These are phyloP conservation scores for Lachancea thermotolerans DNA, from an alignment of 805 yeast genomes.

Conservation along the genomic window DNA sequence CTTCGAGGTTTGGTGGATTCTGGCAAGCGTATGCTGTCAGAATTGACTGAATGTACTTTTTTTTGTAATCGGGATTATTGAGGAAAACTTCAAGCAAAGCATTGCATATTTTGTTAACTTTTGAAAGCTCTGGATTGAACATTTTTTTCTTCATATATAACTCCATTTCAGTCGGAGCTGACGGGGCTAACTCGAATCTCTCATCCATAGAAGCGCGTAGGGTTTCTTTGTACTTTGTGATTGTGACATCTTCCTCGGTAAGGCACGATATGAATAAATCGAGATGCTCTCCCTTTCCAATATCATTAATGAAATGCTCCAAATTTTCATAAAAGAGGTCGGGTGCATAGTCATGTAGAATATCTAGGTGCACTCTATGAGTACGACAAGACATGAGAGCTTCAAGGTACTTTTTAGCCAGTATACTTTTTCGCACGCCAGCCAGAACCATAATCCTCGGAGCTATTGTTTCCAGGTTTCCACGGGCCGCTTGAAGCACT, in stretches of 20 bases:
- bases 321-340: slow-evolving; percentile 55
- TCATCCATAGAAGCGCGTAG: slow-evolving; percentile 25
- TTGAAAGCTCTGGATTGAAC: slow-evolving; percentile 39
- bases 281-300: slow-evolving; percentile 65
- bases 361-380: slow-evolving; percentile 86
- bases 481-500: slow-evolving; percentile 89
- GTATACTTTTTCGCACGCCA: slow-evolving; percentile 69
- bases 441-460: slow-evolving; percentile 89
- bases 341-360: slow-evolving; percentile 83
- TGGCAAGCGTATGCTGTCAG: slow-evolving; percentile 91
- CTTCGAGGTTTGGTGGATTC: slow-evolving; percentile 74
- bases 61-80: slow-evolving; percentile 41
- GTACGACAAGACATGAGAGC: slow-evolving; percentile 84
- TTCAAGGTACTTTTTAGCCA: slow-evolving; percentile 46
- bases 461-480: slow-evolving; percentile 87
- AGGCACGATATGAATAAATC: slow-evolving; percentile 84
- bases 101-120: slow-evolving; percentile 73
- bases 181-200: slow-evolving; percentile 25
- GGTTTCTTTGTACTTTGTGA: slow-evolving; percentile 79
- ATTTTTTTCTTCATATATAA: slow-evolving; percentile 36
- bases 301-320: slow-evolving; percentile 60
- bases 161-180: slow-evolving; percentile 34
- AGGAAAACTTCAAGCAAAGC: slow-evolving; percentile 54
- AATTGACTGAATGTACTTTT: slow-evolving; percentile 63
- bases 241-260: slow-evolving; percentile 76